Base-by-base conservation (phyloP, 805 yeast species). In the Kodamaea fukazawae region DNA sequence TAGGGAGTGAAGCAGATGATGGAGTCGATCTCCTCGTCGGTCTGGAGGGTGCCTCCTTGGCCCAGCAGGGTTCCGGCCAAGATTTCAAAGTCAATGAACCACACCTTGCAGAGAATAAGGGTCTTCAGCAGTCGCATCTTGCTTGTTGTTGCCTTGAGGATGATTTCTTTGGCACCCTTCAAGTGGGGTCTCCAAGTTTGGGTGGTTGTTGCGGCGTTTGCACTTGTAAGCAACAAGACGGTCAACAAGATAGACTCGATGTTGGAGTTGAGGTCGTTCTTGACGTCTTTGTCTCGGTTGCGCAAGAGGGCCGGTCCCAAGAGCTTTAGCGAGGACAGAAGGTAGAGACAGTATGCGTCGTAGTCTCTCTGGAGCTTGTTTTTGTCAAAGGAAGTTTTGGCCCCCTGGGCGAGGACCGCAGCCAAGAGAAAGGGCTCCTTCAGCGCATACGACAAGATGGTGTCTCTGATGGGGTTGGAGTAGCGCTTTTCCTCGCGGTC, bases 371-470 rank as follows among this genome's bases (percentile, higher is more conserved):
- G 62, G 12, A 64, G 55, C 10, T 58, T 48, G 4, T 70, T 64
- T 32, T 66, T 65, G 41, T 75, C 62, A 43, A 69, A 73, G 1
- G 75, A 61, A 4, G 75, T 68, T 29, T 78, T 65, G 0, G 90
- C 89, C n/a, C 90, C 90, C 42, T 81, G 82, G 0, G 91, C 85
- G 35, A 84, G 55, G 3, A 83, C 71, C 0, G 88, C 86, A 11
- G 86, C 82, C 34, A 83, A 59, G 12, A 84, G 53, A 50, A 79
- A 82, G 2, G 82, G 70, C 49, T 79, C 84, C 13, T 70, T 70
- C 17, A 73, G 65, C 0, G 88, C 86, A 55, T 78, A 78, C 15
- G 71, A 66, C 16, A 84, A 53, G 4, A 84, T 54, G 5, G 82
- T 73, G 51, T 83, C 89, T 40, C 88, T 59, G 1, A 81, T 70